Base-by-base conservation (phyloP, 495 filamentous ascomycete genomes). In the Halenospora varia region DNA sequence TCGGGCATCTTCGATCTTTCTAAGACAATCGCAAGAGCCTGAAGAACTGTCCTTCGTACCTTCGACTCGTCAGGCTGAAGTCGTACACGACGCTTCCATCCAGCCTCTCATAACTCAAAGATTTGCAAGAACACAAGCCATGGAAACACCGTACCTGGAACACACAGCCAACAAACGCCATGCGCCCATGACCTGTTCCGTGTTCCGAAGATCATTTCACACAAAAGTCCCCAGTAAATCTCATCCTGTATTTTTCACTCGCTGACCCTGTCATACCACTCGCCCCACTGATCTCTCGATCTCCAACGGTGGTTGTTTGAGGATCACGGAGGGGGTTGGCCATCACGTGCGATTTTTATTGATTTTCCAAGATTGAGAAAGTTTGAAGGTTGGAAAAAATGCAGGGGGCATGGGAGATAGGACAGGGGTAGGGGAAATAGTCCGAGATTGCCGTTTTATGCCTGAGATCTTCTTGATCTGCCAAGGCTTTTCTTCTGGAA, bases 231-330 rank as follows among this genome's bases (percentile, higher is more conserved):
- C 23, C 4, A 23, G 13, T 18, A 19, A 4, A 48, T 23, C 3
- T 48, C 13, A 48, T 3, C 46, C 6, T 13, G 9, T 48, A 10
- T 3, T 15, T 19, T 13, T 10, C 13, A 48, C 3, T 18, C 11
- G 23, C 17, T 18, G 15, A 23, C 23, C 17, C 10, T 48, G 2
- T 20, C 4, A 48, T 23, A 48, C 18, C 17, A 23, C 20, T 48
- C 46, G 13, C 29, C 29, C 29, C 4, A 4, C 29, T 35, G 29
- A 35, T 35, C 46, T 20, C 46, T 20, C 19, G 46, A 23, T 48
- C 46, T 48, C 46, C 46, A 48, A 48, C 46, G 46, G 46, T 10
- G 19, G 18, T 10, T 13, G 46, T 48, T 48, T 48, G 46, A 48
- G 20, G 18, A 48, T 20, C 46, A 20, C 23, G 46, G 46, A 23